Evolutionary conservation across 202 grass and related monocot species (phyloP), one percentile per base, ranked within the genome.

Genomic region (Saccharum hybrid): DNA sequence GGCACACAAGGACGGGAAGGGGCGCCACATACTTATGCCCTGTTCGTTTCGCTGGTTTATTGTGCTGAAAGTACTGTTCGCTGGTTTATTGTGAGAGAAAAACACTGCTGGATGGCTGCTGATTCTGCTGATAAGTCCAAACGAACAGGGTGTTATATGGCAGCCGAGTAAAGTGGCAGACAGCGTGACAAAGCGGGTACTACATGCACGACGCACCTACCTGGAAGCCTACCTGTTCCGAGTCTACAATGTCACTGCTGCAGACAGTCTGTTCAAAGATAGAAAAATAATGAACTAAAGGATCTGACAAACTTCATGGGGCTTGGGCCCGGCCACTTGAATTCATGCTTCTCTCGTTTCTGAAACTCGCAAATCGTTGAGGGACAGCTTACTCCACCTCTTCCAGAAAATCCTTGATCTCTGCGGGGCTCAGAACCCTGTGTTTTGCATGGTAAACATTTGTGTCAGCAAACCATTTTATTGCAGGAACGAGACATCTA

Each of bases 381-480:
- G 13, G 13, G 18, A 31, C 46, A 49, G 16, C 60, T 71, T 81
- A 90, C 75, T 90, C 85, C 64, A 90, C 86, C 84, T 84, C 91
- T 71, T 89, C 82, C 64, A 88, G 72, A 63, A 86, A 90, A 87
- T 88, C 83, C 42, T 90, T 81, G 22, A 93, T 90, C 74, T 88
- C 91, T 14, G 88, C 71, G 1, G 86, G 70, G 65, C 81, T 88
- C 49, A 88, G 66, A 79, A 93, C 84, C 57, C 88, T 90, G 85
- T 10, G 40, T 83, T 82, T 79, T 63, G 42, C 22, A 71, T 42
- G 9, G 22, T 3, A 52, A 73, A 21, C 40, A 40, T 10, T 42
- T 81, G 6, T 45, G 12, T 46, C 39, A 82, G 15, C 5, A 13
- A 38, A 67, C 36, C 68, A 56, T 57, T 41, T 66, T 18, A 28